phyloP scores from a whole-genome alignment of 305 asterid species.

The Plantago coronopus region DNA sequence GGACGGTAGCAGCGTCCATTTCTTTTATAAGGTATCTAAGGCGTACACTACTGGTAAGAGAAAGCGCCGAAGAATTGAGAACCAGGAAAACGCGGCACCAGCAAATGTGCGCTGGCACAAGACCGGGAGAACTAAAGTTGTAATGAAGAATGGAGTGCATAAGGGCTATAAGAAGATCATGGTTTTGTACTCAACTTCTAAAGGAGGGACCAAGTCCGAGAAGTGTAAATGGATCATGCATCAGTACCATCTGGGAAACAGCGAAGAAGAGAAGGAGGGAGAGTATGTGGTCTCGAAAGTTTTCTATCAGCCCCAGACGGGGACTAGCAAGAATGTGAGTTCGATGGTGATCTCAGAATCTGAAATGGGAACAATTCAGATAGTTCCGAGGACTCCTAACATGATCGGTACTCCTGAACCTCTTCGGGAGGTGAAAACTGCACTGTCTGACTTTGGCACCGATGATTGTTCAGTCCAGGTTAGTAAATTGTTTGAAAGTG shows the following conservation, averaged over 20 bases:
- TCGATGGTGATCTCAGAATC: conserved; percentile 37
- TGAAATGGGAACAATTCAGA: conserved; percentile 32
- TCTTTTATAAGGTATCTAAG: conserved; percentile 51
- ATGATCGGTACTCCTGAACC: conserved; percentile 45
- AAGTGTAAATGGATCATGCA: conserved; percentile 89
- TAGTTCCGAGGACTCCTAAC: conserved; percentile 69
- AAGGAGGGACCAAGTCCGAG: conserved; percentile 49
- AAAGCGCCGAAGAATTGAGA: conserved; percentile 70
- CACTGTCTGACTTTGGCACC: conserved; percentile 35
- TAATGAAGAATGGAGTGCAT: conserved; percentile 53
- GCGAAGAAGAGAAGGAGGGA: conserved; percentile 64
- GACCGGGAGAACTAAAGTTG: conserved; percentile 79
- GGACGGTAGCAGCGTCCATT: conserved; percentile 80
- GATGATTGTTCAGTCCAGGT: conserved; percentile 45
- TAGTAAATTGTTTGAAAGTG: conserved; percentile 9
- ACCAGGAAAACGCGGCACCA: conserved; percentile 22
- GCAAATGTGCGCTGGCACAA: conserved; percentile 85
- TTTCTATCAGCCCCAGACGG: conserved; percentile 62
- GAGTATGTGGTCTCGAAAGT: conserved; percentile 74
- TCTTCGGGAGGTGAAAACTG: conserved; percentile 48
- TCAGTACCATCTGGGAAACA: conserved; percentile 76
- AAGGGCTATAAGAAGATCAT: conserved; percentile 85
- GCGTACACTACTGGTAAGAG: conserved; percentile 78
- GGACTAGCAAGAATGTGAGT: conserved; percentile 26
- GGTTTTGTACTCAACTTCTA: conserved; percentile 61